Percentiles rank a stretch among this genome's conserved stretches.
phyloP scores from a whole-genome alignment of 768 basidiomycete genomes.

The Chalciporus piperatus region DNA sequence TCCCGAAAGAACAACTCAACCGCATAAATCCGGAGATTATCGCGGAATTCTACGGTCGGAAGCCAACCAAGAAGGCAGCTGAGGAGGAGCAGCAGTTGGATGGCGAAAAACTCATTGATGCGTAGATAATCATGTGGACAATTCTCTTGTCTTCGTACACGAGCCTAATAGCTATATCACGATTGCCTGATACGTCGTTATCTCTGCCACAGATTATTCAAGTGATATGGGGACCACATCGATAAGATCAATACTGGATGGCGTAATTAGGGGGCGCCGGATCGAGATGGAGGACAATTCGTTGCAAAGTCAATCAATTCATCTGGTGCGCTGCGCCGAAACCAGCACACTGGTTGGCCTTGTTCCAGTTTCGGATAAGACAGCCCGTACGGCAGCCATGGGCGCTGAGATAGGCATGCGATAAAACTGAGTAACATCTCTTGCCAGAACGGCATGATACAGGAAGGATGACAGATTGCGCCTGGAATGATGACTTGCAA shows the following conservation, averaged over 20 bases:
- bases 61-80: slow-evolving; percentile 63
- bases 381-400: not conserved
- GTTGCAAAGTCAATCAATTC: slow-evolving; percentile 1
- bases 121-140: slow-evolving; percentile 33
- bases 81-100: slow-evolving; percentile 38
- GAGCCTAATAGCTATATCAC: not conserved
- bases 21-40: slow-evolving; percentile 97
- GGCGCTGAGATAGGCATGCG: slow-evolving; percentile 16
- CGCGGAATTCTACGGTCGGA: slow-evolving; percentile 88
- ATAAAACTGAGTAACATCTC: slow-evolving; percentile 2
- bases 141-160: not conserved
- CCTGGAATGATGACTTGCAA: slow-evolving; percentile 6
- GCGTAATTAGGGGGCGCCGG: not conserved
- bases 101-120: slow-evolving; percentile 63
- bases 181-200: slow-evolving; percentile 1
- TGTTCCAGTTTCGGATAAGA: not conserved
- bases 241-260: slow-evolving; percentile 21
- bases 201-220: not conserved
- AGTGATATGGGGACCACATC: slow-evolving; percentile 1
- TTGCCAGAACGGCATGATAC: not conserved
- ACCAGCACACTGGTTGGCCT: not conserved
- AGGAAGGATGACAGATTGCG: slow-evolving; percentile 7
- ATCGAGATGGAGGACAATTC: not conserved
- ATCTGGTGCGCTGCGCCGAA: not conserved
- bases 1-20: slow-evolving; percentile 98